Percentiles rank a stretch among this genome's conserved stretches.
phyloP scores from a whole-genome alignment of 23 red algal species.

The Chondrus crispus region DNA sequence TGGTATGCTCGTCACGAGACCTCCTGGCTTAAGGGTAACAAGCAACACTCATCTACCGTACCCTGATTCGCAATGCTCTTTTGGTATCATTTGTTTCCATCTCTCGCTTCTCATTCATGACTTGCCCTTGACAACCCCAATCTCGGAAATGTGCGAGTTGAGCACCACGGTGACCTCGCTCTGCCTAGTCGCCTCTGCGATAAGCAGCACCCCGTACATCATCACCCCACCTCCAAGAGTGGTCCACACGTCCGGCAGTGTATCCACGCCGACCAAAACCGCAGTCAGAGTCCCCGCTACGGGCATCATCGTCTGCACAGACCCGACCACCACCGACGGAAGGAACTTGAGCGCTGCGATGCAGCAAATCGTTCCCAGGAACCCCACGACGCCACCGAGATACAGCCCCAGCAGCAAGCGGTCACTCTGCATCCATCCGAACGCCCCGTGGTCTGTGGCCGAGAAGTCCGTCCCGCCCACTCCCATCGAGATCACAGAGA shows the following conservation, averaged over 20 bases:
- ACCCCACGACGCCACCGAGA: conserved; percentile 50
- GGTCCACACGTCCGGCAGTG: conserved; percentile 48
- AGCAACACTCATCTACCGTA: too few relatives aligned
- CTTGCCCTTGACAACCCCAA: not conserved
- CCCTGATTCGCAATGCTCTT: too few relatives aligned
- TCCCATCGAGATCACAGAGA: conserved; percentile 36
- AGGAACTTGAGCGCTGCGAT: conserved; percentile 63
- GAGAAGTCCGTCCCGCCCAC: conserved; percentile 57
- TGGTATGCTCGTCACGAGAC: too few relatives aligned
- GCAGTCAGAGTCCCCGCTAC: conserved; percentile 39
- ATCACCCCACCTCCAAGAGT: conserved; percentile 40
- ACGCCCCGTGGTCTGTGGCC: conserved; percentile 48
- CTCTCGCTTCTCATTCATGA: not conserved
- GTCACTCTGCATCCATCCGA: conserved; percentile 41
- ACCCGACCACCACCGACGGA: conserved; percentile 47
- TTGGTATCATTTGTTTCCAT: too few relatives aligned
- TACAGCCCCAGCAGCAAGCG: conserved; percentile 48
- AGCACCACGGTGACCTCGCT: conserved; percentile 45
- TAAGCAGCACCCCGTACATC: conserved; percentile 39
- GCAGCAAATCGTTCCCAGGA: conserved; percentile 45
- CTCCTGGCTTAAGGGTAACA: too few relatives aligned
- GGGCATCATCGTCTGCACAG: conserved; percentile 60
- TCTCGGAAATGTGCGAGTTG: not conserved
- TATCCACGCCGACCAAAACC: conserved; percentile 27
- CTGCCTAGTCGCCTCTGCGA: conserved; percentile 52